These are phyloP conservation scores for Lentinula guzmanii DNA, from an alignment of 768 basidiomycete genomes.

Conservation along the genomic window DNA sequence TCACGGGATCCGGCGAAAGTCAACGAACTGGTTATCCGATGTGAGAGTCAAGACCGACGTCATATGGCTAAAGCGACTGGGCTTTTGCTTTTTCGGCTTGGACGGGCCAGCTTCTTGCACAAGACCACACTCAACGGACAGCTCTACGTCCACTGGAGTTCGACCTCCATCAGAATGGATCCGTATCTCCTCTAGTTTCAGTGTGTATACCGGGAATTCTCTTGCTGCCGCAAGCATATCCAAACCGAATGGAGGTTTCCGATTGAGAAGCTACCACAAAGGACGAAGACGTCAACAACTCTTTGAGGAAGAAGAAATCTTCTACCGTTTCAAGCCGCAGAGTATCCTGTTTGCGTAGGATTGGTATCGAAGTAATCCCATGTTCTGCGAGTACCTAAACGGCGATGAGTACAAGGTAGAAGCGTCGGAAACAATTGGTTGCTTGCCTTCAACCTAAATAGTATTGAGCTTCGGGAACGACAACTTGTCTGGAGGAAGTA, in stretches of 20 bases:
- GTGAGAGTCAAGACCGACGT: conserved; percentile 71
- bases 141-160: conserved; percentile 49
- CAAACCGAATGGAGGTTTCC: conserved; percentile 67
- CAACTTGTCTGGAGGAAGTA: background rate
- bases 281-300: conserved; percentile 7
- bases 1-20: conserved; percentile 77
- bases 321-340: conserved; percentile 58
- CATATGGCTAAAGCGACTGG: conserved; percentile 41
- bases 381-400: conserved; percentile 67
- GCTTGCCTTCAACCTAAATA: conserved; percentile 25
- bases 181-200: conserved; percentile 44
- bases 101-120: conserved; percentile 19
- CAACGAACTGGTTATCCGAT: conserved; percentile 69
- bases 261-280: conserved; percentile 58
- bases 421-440: conserved; percentile 3
- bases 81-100: conserved; percentile 39
- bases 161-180: conserved; percentile 39
- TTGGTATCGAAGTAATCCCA: conserved; percentile 58
- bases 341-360: conserved; percentile 50
- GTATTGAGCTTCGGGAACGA: background rate
- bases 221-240: conserved; percentile 55
- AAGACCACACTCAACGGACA: conserved; percentile 55
- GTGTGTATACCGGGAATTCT: conserved; percentile 60
- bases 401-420: conserved; percentile 14
- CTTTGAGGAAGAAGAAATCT: background rate